Conservation (phyloP, 495 filamentous ascomycete species). For the Trichoderma virens region DNA sequence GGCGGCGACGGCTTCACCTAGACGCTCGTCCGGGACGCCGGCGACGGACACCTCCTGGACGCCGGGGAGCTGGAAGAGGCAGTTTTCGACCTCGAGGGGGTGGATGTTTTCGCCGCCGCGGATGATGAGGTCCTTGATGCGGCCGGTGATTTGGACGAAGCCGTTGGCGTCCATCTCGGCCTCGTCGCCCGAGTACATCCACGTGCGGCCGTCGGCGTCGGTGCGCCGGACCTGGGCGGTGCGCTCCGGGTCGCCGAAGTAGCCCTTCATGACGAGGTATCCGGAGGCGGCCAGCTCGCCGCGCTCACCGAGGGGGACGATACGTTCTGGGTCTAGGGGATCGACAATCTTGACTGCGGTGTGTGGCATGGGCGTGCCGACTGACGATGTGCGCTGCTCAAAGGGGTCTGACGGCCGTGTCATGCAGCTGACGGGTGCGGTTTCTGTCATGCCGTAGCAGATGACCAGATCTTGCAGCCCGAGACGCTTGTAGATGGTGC, state of each 20-base stretch:
- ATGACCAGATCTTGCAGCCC: slow-evolving; percentile 84
- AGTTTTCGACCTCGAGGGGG: slow-evolving; percentile 89
- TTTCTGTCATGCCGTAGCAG: slow-evolving; percentile 99
- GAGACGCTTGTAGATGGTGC: slow-evolving; percentile 61
- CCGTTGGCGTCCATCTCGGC: slow-evolving; percentile 73
- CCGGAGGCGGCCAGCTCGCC: slow-evolving; percentile 83
- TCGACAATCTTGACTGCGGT: slow-evolving; percentile 71
- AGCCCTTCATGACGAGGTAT: slow-evolving; percentile 85
- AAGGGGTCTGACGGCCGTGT: slow-evolving; percentile 77
- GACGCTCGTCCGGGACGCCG: slow-evolving; percentile 72
- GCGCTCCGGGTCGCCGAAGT: slow-evolving; percentile 64
- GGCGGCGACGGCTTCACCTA: slow-evolving; percentile 80
- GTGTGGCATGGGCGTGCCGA: slow-evolving; percentile 75
- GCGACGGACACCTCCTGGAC: slow-evolving; percentile 74
- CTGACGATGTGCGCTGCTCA: slow-evolving; percentile 65
- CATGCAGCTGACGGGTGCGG: slow-evolving; percentile 85
- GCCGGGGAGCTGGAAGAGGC: slow-evolving; percentile 61
- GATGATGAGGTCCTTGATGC: slow-evolving; percentile 90
- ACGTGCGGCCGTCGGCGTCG: slow-evolving; percentile 40
- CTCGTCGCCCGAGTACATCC: slow-evolving; percentile 77
- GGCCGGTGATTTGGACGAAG: slow-evolving; percentile 53
- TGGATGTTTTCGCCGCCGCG: slow-evolving; percentile 94
- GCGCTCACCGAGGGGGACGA: slow-evolving; percentile 54
- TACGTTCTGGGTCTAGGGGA: slow-evolving; percentile 43
- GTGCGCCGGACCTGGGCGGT: slow-evolving; percentile 63